phyloP scores from a whole-genome alignment of 768 basidiomycete genomes.

The Gautieria morchelliformis region DNA sequence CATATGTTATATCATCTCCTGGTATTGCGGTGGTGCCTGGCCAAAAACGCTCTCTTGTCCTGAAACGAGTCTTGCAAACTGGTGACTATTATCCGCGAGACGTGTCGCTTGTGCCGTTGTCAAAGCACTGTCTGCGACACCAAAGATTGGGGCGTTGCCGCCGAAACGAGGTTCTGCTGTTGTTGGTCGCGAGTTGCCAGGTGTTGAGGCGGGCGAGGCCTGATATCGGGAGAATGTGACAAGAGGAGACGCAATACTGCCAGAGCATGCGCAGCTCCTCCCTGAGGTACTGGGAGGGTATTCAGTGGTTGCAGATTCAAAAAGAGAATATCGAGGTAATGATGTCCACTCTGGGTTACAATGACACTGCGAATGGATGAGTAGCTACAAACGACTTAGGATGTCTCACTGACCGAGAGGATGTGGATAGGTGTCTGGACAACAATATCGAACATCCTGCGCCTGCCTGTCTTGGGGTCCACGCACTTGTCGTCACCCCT shows the following conservation, averaged over 20 bases:
- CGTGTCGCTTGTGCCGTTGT: background rate
- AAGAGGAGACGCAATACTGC: background rate
- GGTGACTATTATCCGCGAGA: conserved; percentile 10
- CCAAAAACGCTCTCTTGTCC: conserved; percentile 77
- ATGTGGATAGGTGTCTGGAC: conserved; percentile 81
- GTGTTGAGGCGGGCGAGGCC: background rate
- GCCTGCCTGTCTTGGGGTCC: conserved; percentile 58
- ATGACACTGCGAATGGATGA: conserved; percentile 44
- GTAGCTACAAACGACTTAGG: background rate
- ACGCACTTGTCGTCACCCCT: conserved; percentile 59
- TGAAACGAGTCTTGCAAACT: conserved; percentile 73
- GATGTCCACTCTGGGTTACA: conserved; percentile 74
- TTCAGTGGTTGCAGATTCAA: conserved; percentile 16
- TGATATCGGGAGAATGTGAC: background rate
- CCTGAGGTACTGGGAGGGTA: background rate
- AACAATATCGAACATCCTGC: conserved; percentile 80
- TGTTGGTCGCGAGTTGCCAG: conserved; percentile 4
- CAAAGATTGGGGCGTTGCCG: conserved; percentile 19
- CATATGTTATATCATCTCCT: conserved; percentile 4
- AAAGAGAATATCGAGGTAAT: conserved; percentile 64
- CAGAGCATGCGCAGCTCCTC: background rate
- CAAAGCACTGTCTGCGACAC: background rate
- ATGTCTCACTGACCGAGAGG: conserved; percentile 57
- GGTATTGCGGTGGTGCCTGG: conserved; percentile 79
- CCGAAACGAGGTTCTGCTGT: background rate